Percentiles rank a stretch among this genome's conserved stretches.
Conservation (phyloP, 495 filamentous ascomycete species). For the Penicillium paxilli region DNA sequence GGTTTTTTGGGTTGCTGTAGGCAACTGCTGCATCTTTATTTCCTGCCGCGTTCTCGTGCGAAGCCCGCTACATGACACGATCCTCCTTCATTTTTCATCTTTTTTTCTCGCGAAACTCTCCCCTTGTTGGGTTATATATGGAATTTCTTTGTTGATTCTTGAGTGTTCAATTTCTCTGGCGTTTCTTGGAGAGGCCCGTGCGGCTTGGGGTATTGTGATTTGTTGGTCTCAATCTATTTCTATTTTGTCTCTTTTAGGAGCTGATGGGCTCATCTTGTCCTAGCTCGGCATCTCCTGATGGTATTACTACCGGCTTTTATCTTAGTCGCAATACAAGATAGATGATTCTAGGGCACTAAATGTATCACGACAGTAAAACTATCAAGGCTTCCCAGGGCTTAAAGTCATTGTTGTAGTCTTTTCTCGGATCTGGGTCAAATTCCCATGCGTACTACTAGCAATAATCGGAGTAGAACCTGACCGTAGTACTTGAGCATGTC, state of each 20-base stretch:
- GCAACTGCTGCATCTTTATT: slow-evolving; percentile 1
- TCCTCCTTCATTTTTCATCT: slow-evolving; percentile 1
- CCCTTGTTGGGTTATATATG: slow-evolving; percentile 16
- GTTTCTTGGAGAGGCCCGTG: slow-evolving; percentile 16
- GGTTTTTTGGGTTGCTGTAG: slow-evolving; percentile 6
- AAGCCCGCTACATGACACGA: slow-evolving; percentile 14
- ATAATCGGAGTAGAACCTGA: too few relatives aligned
- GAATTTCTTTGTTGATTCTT: slow-evolving; percentile 8
- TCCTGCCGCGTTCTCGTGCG: neutral
- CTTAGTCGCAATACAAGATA: slow-evolving; percentile 3
- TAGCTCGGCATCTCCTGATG: slow-evolving; percentile 11
- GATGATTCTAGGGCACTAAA: neutral
- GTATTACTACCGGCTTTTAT: neutral
- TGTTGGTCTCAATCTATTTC: slow-evolving; percentile 5
- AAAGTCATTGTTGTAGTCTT: too few relatives aligned
- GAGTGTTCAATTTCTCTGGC: slow-evolving; percentile 13
- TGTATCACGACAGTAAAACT: neutral
- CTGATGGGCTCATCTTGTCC: neutral
- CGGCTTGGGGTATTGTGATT: slow-evolving; percentile 5
- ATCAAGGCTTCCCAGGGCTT: neutral
- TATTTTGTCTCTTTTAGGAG: slow-evolving; percentile 2
- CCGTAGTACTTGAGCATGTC: too few relatives aligned
- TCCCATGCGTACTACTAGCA: too few relatives aligned
- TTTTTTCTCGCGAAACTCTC: slow-evolving; percentile 2
- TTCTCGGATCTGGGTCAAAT: too few relatives aligned